Evolutionary conservation across 2,329 filamentous ascomycete species (phyloP).

Genomic region (Daldinia sp.): DNA sequence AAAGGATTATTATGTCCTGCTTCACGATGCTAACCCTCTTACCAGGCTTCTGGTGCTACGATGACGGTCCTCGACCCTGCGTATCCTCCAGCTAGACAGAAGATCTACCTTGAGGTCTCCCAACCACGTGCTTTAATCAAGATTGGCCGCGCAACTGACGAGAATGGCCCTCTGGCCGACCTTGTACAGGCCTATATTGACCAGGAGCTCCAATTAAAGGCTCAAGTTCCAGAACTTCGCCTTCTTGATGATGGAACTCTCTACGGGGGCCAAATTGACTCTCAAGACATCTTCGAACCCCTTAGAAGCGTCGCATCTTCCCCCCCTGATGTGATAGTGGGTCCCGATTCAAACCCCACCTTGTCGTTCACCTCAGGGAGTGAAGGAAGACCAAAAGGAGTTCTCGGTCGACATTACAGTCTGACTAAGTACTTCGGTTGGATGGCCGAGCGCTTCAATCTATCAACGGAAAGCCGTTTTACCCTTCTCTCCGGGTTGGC

Average conservation of each 20-base stretch:
- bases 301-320: slow-evolving; percentile 60
- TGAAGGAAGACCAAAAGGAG: slow-evolving; percentile 85
- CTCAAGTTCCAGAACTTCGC: slow-evolving; percentile 76
- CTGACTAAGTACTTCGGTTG: slow-evolving; percentile 88
- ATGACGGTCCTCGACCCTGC: slow-evolving; percentile 78
- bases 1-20: background rate
- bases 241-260: slow-evolving; percentile 76
- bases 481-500: slow-evolving; percentile 87
- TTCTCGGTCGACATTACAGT: slow-evolving; percentile 85
- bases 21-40: slow-evolving; percentile 13
- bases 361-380: slow-evolving; percentile 77
- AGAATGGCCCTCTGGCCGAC: slow-evolving; percentile 65
- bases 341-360: slow-evolving; percentile 84
- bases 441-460: slow-evolving; percentile 86
- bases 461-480: slow-evolving; percentile 77
- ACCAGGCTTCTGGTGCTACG: slow-evolving; percentile 62
- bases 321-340: slow-evolving; percentile 77
- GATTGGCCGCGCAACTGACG: slow-evolving; percentile 76
- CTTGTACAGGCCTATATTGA: slow-evolving; percentile 71
- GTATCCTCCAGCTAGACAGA: slow-evolving; percentile 82
- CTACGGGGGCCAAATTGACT: slow-evolving; percentile 71
- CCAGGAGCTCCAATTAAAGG: slow-evolving; percentile 75
- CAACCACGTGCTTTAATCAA: slow-evolving; percentile 75
- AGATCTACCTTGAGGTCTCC: slow-evolving; percentile 83
- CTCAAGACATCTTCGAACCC: slow-evolving; percentile 71